Conservation (phyloP, 495 filamentous ascomycete species). For the Aspergillus ostianus region DNA sequence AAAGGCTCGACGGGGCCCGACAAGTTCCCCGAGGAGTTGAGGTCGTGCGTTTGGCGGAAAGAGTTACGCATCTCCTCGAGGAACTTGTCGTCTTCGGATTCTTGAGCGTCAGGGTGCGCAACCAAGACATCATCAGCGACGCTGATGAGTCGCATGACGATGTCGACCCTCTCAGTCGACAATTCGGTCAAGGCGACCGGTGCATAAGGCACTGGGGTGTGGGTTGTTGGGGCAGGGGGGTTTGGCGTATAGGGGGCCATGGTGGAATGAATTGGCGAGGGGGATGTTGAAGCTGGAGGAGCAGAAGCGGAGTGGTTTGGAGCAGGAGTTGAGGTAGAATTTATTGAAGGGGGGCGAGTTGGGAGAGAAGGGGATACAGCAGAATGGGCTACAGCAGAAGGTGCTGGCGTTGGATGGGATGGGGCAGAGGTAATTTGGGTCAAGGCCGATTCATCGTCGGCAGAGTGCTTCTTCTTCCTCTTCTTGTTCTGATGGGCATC, state of each 20-base stretch:
- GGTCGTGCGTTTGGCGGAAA: not conserved
- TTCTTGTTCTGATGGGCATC: not conserved
- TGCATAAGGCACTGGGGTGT: not conserved
- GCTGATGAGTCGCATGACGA: not conserved
- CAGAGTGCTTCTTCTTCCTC: not conserved
- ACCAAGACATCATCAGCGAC: not conserved
- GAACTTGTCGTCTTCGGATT: not conserved
- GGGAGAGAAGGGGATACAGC: not conserved
- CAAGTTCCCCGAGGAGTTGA: not conserved
- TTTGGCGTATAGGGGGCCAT: not conserved
- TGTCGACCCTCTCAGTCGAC: not conserved
- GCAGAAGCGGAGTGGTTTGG: not conserved
- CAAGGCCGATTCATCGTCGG: not conserved
- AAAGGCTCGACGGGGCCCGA: not conserved
- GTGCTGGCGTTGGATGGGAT: not conserved
- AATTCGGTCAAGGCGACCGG: not conserved
- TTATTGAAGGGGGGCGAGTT: not conserved
- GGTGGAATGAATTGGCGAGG: not conserved
- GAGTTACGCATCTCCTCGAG: not conserved
- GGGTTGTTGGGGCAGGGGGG: not conserved
- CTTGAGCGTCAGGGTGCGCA: not conserved
- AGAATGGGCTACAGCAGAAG: not conserved
- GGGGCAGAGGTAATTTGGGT: not conserved
- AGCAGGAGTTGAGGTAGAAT: too few species aligned
- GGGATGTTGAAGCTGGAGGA: not conserved